Evolutionary conservation across 116 monocot genomes (phyloP), one percentile per base, ranked within the genome.

Genomic region (Trichopus zeylanicus): DNA sequence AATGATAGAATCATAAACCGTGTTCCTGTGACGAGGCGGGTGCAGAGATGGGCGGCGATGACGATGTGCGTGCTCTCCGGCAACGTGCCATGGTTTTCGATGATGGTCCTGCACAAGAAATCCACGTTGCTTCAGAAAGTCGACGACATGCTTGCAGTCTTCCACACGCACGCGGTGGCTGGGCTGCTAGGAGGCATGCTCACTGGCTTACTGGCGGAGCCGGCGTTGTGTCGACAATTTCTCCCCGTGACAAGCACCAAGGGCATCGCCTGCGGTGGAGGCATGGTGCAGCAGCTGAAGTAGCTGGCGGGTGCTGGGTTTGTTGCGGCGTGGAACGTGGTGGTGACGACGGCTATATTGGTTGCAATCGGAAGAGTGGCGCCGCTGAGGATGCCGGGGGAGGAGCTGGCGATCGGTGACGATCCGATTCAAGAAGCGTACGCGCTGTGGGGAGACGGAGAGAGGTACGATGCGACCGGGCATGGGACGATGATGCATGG

Each of bases 401-500:
- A 71, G 31, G 52, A 71, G 51, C 71, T 77, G 55, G 4, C 59
- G 39, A 67, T 77, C 35, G 71, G 77, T 1, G 77, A 77, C 57
- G 71, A 77, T 11, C 76, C 69, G 34, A 10, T 10, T 5, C 5
- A 35, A 10, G 7, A 35, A 10, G n/a, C n/a, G n/a, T n/a, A n/a
- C n/a, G n/a, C n/a, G n/a, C n/a, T n/a, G n/a, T n/a, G n/a, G n/a
- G n/a, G n/a, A n/a, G n/a, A n/a, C n/a, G n/a, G n/a, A n/a, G n/a
- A n/a, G n/a, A n/a, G n/a, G n/a, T n/a, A n/a, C n/a, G n/a, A n/a
- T n/a, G n/a, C n/a, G n/a, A n/a, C n/a, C n/a, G n/a, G n/a, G n/a
- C n/a, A n/a, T n/a, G n/a, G n/a, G n/a, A n/a, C n/a, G n/a, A n/a
- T n/a, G n/a, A n/a, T n/a, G n/a, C n/a, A n/a, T n/a, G n/a, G n/a